These are phyloP conservation scores for Microdochium nivale DNA, from an alignment of 2,329 filamentous ascomycete genomes.

Conservation along the genomic window DNA sequence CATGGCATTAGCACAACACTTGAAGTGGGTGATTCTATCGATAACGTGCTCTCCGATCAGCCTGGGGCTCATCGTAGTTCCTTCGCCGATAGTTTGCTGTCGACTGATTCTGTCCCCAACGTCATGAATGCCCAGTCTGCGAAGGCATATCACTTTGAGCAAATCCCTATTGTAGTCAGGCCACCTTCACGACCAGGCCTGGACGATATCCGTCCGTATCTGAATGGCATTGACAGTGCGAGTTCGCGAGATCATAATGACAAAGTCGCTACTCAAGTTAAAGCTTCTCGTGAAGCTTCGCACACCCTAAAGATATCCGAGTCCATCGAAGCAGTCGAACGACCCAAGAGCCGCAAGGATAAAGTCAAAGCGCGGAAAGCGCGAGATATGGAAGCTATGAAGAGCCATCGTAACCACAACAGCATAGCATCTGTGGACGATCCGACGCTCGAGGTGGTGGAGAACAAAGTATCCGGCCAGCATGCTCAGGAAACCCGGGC, in stretches of 20 bases:
- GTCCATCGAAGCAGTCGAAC: conserved; percentile 2
- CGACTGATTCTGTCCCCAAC: conserved; percentile 21
- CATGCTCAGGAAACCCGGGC: not conserved
- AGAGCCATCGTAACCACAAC: conserved; percentile 1
- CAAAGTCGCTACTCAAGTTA: not conserved
- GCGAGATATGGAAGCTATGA: conserved; percentile 11
- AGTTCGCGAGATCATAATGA: too few species aligned
- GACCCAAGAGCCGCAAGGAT: conserved; percentile 8
- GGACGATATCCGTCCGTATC: not conserved
- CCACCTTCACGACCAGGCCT: conserved; percentile 2
- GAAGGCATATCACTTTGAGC: conserved; percentile 14
- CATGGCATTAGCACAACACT: not conserved
- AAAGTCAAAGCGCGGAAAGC: conserved; percentile 13
- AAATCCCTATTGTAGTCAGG: conserved; percentile 16
- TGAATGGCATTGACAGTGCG: not conserved
- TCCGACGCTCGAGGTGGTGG: too few species aligned
- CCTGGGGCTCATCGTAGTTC: conserved; percentile 11
- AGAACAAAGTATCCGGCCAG: not conserved
- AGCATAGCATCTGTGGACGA: not conserved
- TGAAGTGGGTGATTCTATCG: not conserved
- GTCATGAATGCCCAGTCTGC: conserved; percentile 22
- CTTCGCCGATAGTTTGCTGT: conserved; percentile 22
- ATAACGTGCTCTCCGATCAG: not conserved
- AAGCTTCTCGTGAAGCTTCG: not conserved
- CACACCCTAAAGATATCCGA: conserved; percentile 1